Evolutionary conservation across 306 rosid species (phyloP).

Genomic region (Acacia acuminata): DNA sequence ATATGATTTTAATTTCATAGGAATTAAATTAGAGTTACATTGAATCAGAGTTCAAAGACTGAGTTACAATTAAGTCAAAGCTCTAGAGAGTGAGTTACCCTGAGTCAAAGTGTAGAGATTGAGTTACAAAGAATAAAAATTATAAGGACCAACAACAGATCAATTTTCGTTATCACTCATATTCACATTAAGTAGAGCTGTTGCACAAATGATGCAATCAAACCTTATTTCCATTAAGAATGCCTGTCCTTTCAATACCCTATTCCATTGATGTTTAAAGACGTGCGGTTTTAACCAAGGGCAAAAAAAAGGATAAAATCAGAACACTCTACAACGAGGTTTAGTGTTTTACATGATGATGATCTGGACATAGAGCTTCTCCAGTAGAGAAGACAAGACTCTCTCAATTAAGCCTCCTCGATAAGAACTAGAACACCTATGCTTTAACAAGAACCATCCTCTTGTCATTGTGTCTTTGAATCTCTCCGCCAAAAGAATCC

Average conservation of each 20-base stretch:
- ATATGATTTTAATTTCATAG: too few relatives aligned
- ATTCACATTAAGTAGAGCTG: not conserved
- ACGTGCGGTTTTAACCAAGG: not conserved
- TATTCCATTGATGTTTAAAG: conserved; percentile 1
- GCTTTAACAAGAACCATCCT: not conserved
- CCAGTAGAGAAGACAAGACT: not conserved
- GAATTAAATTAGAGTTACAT: too few relatives aligned
- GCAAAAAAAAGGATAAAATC: not conserved
- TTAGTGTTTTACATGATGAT: conserved; percentile 26
- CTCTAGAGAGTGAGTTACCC: too few relatives aligned
- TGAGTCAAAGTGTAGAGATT: too few relatives aligned
- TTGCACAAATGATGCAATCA: not conserved
- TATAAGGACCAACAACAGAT: too few relatives aligned
- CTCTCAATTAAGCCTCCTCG: not conserved
- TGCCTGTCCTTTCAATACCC: not conserved
- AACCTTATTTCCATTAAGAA: not conserved
- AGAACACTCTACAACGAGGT: not conserved
- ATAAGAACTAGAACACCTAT: not conserved
- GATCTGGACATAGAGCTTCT: not conserved
- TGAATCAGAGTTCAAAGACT: too few relatives aligned
- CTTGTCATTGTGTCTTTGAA: not conserved
- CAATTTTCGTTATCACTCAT: not conserved
- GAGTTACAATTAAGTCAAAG: too few relatives aligned
- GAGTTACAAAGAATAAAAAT: too few relatives aligned
- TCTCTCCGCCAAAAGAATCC: not conserved